Conservation (phyloP, 1,284 basidiomycete genomes). For the Phellopilus nigrolimitatus region DNA sequence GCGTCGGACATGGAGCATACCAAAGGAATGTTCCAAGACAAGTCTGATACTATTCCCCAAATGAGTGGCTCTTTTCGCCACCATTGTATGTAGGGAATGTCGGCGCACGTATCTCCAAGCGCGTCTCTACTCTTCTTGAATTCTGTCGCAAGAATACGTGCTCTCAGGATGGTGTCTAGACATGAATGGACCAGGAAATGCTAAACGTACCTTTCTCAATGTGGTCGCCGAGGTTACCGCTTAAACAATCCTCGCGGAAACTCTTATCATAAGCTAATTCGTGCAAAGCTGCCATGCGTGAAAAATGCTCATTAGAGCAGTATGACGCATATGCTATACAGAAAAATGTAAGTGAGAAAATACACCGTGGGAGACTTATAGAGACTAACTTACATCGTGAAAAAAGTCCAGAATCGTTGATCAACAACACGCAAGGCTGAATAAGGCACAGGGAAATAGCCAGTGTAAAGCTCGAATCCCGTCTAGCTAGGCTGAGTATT, state of each 20-base stretch:
- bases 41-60: background rate
- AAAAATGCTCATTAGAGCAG: background rate
- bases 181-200: background rate
- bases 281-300: background rate
- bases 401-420: background rate
- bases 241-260: slow-evolving; percentile 5
- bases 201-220: slow-evolving; percentile 5
- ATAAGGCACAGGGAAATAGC: background rate
- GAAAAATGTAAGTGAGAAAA: no score
- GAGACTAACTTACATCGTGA: background rate
- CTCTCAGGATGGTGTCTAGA: background rate
- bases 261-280: slow-evolving; percentile 1
- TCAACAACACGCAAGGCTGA: background rate
- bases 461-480: background rate
- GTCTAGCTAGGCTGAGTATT: background rate
- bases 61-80: background rate
- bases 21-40: background rate
- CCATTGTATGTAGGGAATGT: slow-evolving; percentile 2
- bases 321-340: background rate
- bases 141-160: background rate
- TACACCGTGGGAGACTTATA: background rate
- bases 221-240: slow-evolving; percentile 3
- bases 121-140: slow-evolving; percentile 5
- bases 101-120: background rate
- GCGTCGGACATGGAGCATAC: no score